phyloP scores from a whole-genome alignment of 2,329 filamentous ascomycete genomes.

The Diplodia seriata region DNA sequence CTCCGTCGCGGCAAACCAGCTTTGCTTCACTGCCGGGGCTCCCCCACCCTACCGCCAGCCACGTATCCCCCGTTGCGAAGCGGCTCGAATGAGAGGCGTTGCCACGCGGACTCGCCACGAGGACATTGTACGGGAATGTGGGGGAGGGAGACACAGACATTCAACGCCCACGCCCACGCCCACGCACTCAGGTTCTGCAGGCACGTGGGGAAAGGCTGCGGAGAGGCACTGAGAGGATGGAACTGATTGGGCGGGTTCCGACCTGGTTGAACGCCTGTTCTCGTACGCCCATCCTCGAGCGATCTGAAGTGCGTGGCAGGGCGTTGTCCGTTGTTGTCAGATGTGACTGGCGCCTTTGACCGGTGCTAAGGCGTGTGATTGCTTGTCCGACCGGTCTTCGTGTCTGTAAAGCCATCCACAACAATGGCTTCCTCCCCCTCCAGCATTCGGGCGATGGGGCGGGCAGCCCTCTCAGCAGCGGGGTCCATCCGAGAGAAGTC shows the following conservation, averaged over 20 bases:
- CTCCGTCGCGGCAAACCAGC: not conserved
- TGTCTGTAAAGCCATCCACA: conserved; percentile 1
- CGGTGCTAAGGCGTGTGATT: not conserved
- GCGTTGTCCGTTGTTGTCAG: too few relatives aligned
- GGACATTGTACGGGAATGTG: not conserved
- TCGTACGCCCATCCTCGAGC: not conserved
- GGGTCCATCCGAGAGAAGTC: not conserved
- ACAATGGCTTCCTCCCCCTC: not conserved
- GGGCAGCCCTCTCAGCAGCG: not conserved
- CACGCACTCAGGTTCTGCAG: not conserved
- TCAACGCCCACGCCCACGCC: not conserved
- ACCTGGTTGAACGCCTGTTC: not conserved
- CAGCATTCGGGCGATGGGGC: too few relatives aligned
- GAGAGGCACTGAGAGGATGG: not conserved
- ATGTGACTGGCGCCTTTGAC: not conserved
- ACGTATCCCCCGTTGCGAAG: too few relatives aligned
- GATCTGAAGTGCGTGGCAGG: not conserved
- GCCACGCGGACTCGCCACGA: conserved; percentile 1
- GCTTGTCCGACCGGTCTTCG: not conserved
- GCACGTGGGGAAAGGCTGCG: not conserved
- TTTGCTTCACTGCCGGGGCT: not conserved
- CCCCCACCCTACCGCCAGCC: too few relatives aligned
- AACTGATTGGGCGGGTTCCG: not conserved
- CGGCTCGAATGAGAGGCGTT: not conserved
- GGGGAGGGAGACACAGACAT: not conserved